These are phyloP conservation scores for Aspergillus versicolor DNA, from an alignment of 2,329 filamentous ascomycete genomes.

Conservation along the genomic window DNA sequence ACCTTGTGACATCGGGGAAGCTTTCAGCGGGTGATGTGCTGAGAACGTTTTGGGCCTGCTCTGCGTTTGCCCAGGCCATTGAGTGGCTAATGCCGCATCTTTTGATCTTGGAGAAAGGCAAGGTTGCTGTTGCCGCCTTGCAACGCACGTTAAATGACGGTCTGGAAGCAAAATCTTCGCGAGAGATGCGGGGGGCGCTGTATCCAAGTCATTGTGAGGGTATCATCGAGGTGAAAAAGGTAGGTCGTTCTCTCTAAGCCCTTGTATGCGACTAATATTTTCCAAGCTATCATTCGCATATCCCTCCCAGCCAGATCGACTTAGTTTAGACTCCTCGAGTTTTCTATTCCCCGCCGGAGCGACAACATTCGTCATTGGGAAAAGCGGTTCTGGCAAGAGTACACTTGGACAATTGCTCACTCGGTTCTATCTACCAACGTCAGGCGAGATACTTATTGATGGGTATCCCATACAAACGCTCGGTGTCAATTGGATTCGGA, in stretches of 20 bases:
- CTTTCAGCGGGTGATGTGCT: slow-evolving; percentile 67
- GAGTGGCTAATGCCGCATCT: slow-evolving; percentile 74
- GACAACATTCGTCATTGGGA: slow-evolving; percentile 78
- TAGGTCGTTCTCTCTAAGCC: slow-evolving; percentile 35
- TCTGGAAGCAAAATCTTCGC: slow-evolving; percentile 15
- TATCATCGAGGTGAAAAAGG: slow-evolving; percentile 67
- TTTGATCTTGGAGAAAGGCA: slow-evolving; percentile 75
- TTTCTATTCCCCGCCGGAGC: slow-evolving; percentile 71
- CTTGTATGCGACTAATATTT: slow-evolving; percentile 5
- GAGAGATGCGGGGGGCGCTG: slow-evolving; percentile 29
- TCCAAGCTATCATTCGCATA: slow-evolving; percentile 77
- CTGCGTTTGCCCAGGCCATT: slow-evolving; percentile 73
- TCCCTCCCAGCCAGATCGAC: slow-evolving; percentile 63
- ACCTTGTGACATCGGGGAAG: slow-evolving; percentile 62
- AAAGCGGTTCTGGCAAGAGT: slow-evolving; percentile 89
- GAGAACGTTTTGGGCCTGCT: slow-evolving; percentile 80
- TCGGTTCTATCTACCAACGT: slow-evolving; percentile 68
- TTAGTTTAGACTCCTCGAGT: slow-evolving; percentile 60
- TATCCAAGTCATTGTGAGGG: slow-evolving; percentile 56
- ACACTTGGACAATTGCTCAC: slow-evolving; percentile 79
- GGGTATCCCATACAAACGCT: slow-evolving; percentile 61
- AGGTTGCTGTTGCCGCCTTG: slow-evolving; percentile 67
- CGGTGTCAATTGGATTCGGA: slow-evolving; percentile 69
- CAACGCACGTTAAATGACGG: slow-evolving; percentile 44
- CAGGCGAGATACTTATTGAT: slow-evolving; percentile 70